Evolutionary conservation across 495 filamentous ascomycete genomes (phyloP), one percentile per base, ranked within the genome.

Genomic region (Neurospora discreta): DNA sequence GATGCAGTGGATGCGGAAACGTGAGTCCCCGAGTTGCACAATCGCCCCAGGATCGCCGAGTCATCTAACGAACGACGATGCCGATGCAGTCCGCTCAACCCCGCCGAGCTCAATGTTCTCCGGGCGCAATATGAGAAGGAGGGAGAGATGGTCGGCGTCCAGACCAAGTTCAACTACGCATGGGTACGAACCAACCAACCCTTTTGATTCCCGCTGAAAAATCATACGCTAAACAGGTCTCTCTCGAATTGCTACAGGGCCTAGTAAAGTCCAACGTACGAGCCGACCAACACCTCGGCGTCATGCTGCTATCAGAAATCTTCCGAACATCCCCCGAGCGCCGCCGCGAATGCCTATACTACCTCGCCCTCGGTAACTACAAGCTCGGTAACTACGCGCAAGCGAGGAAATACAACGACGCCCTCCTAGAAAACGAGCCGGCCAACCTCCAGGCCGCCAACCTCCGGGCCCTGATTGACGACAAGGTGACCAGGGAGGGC

Each of bases 121-220:
- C 92, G 94, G 71, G 84, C 91, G 70, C 95, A 98, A 82, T 99
- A 94, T 81, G 93, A 98, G 78, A 94, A 95, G 81, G 95, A 99
- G 81, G 95, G 95, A 72, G 91, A 94, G 75, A 97, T 95, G 82
- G 96, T 97, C 18, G 93, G 94, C 65, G 89, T 99, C 38, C 95
- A 99, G 81, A 99, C 95, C 65, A 98, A 98, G 81, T 99, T 99
- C 88, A 99, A 99, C 88, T 98, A 93, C 80, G 95, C 96, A 77
- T 99, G 95, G 95, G 41, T 42, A 42, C 41, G 41, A 42, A 42
- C 41, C 41, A 41, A 36, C 33, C n/a, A n/a, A 18, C 41, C 39
- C 39, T 10, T n/a, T n/a, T 11, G 11, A 40, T 40, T 10, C 39
- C 39, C 39, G 39, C 15, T 11, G 38, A 38, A 38, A 38, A 38